Base-by-base conservation (phyloP, 768 basidiomycete genomes). In the Cystobasidium tubakii region DNA sequence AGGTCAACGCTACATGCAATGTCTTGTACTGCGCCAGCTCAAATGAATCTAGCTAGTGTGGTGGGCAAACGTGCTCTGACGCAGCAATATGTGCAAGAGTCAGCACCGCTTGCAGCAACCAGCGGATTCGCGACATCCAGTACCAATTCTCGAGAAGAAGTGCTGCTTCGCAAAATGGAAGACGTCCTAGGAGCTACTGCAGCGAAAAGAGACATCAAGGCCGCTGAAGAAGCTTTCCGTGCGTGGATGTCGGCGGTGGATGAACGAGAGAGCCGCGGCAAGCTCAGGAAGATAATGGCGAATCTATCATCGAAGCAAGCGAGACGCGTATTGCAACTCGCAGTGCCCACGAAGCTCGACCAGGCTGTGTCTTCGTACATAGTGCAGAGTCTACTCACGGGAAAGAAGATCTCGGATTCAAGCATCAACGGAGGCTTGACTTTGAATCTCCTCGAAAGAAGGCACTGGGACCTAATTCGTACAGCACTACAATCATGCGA, bases 1-100 rank as follows among this genome's bases (percentile, higher is more conserved):
- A 42, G 66, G 21, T 36, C 50, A 9, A 43, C 50, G 29, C 4
- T 67, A 33, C 55, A 71, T 60, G 69, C 55, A 2, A 23, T 71
- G 31, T 3, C 54, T 19, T 71, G 31, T 27, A 17, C 9, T 29
- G 39, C 44, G 21, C 53, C 53, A 3, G 29, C 33, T 1, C 27
- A 29, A 10, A 55, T 53, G 23, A 71, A 12, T 21, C 27, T 71
- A 19, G 50, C 69, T n/a, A 44, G 43, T 27, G 39, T 71, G 4
- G 33, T 71, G 1, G 69, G 69, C 54, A 55, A 39, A 44, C 53
- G 54, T 27, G 39, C 69, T 36, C 21, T 62, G 13, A 71, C 54
- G 25, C 23, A 27, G 69, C 54, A 36, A 19, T 55, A 65, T 23
- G 15, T 65, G 63, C 25, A 60, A 50, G 46, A 50, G 46, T 17